phyloP scores from a whole-genome alignment of 2,329 filamentous ascomycete genomes.

The Fusarium sp. region DNA sequence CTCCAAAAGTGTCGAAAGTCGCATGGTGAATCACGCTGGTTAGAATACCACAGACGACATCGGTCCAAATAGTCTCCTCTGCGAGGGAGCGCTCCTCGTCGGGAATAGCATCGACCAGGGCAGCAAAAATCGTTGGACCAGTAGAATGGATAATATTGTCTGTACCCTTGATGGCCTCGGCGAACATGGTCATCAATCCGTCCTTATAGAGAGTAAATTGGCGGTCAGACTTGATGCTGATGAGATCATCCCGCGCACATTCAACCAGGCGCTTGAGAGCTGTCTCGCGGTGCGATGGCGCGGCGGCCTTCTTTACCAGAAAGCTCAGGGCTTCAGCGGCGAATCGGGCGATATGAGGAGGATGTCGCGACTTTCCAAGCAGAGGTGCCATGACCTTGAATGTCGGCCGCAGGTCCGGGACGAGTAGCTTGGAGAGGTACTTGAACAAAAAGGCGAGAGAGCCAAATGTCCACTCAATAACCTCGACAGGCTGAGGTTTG shows the following conservation, averaged over 20 bases:
- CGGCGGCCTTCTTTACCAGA: slow-evolving; percentile 87
- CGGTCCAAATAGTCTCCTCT: slow-evolving; percentile 65
- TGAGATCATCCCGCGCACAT: slow-evolving; percentile 78
- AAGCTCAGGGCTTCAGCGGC: slow-evolving; percentile 96
- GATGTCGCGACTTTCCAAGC: slow-evolving; percentile 84
- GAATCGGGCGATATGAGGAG: slow-evolving; percentile 89
- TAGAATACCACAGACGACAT: slow-evolving; percentile 80
- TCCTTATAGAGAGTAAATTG: slow-evolving; percentile 80
- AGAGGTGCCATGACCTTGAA: slow-evolving; percentile 86
- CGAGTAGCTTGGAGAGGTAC: slow-evolving; percentile 88
- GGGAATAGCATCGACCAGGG: slow-evolving; percentile 64
- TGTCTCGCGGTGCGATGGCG: slow-evolving; percentile 79
- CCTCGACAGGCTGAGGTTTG: slow-evolving; percentile 81
- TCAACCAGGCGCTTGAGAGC: slow-evolving; percentile 78
- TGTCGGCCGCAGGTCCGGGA: slow-evolving; percentile 86
- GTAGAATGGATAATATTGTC: slow-evolving; percentile 71
- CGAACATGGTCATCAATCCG: slow-evolving; percentile 91
- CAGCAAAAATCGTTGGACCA: slow-evolving; percentile 64
- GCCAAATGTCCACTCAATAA: slow-evolving; percentile 98
- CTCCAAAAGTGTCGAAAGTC: slow-evolving; percentile 77
- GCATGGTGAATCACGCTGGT: slow-evolving; percentile 88
- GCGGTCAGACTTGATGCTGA: slow-evolving; percentile 63
- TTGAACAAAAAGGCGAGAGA: slow-evolving; percentile 97
- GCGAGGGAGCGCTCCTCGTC: slow-evolving; percentile 62
- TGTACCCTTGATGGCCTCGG: slow-evolving; percentile 80